Evolutionary conservation across 169 alveolate species (phyloP).

Genomic region (Babesia bigemina): DNA sequence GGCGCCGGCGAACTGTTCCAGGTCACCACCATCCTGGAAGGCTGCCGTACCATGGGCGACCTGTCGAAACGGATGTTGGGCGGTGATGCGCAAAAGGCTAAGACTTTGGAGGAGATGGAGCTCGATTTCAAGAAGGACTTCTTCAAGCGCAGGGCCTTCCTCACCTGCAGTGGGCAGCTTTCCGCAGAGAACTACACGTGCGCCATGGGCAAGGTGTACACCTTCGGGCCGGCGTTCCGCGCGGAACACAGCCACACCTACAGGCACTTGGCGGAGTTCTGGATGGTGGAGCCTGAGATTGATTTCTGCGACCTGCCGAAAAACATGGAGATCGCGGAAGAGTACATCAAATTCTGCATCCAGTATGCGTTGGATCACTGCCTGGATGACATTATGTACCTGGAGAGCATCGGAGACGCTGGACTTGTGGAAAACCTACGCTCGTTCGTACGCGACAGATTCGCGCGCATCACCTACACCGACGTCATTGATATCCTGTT

Average conservation of each 20-base stretch:
- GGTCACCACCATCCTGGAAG: constrained; percentile 92
- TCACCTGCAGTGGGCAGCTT: constrained; percentile 98
- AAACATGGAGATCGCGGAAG: constrained; percentile 97
- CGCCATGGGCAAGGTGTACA: constrained; percentile 95
- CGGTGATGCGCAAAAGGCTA: constrained; percentile 4
- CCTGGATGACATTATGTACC: constrained; percentile 88
- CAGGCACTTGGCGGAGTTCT: constrained; percentile 98
- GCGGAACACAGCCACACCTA: constrained; percentile 98
- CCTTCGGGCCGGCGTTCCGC: constrained; percentile 99
- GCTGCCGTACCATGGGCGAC: constrained; percentile 65
- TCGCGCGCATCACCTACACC: constrained; percentile 95
- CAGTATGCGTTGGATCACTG: constrained; percentile 90
- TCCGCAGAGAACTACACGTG: constrained; percentile 93
- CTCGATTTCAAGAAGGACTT: constrained; percentile 91
- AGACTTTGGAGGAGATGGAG: constrained; percentile 23
- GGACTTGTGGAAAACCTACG: constrained; percentile 88
- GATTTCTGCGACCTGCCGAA: constrained; percentile 93
- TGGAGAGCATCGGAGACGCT: constrained; percentile 85
- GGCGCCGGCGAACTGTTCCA: constrained; percentile 99
- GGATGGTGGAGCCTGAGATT: constrained; percentile 99
- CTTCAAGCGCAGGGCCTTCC: constrained; percentile 93
- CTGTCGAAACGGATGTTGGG: constrained; percentile 25
- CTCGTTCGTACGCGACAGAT: constrained; percentile 86
- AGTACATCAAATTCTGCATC: constrained; percentile 91
- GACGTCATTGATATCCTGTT: constrained; percentile 91